Evolutionary conservation across 2,329 filamentous ascomycete genomes (phyloP), one percentile per base, ranked within the genome.

Genomic region (Monascus ruber): DNA sequence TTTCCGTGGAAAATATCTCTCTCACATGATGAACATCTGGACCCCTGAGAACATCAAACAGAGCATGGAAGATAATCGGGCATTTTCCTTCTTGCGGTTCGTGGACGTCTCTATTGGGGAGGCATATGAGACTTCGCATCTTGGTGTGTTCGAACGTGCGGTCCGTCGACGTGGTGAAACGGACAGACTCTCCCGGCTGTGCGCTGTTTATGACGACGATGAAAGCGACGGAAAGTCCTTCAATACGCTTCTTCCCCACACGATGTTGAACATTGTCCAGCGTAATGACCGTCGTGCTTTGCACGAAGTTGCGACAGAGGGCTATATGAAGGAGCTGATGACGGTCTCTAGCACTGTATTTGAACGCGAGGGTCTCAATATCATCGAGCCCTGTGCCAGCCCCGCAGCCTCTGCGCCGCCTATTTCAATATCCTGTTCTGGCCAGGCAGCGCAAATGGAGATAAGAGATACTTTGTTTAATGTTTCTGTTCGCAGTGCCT

Each of bases 31-130:
- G 79, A 95, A 93, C 55, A 80, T 98, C 38, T 98, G 85, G 80
- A 77, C 79, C 1, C 81, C 85, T 0, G 80, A 89, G 36, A 78
- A 95, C 50, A 74, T 95, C 33, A 72, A 73, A 8, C 67, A 77
- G 35, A 85, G 78, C 47, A 63, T 73, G 7, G 68, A 72, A 24
- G 72, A 74, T 1, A 70, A 74, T 36, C 74, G 77, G 9, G 74
- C 79, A 2, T 96, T 96, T 61, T 89, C 88, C 0, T 98, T 87
- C 79, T 71, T 96, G 42, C 80, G 87, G 4, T 94, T 98, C 53
- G 77, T 83, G 3, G 85, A 94, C 51, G 70, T 74, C 0, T 91
- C 86, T 9, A 69, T 80, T 1, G 71, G 72, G 6, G 88, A 96
- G 46, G 79, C 78, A 1, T 83, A 81, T 42, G 70, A 72, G 39